Base-by-base conservation (phyloP, 2,329 filamentous ascomycete species). In the Hypoxylon sp. region DNA sequence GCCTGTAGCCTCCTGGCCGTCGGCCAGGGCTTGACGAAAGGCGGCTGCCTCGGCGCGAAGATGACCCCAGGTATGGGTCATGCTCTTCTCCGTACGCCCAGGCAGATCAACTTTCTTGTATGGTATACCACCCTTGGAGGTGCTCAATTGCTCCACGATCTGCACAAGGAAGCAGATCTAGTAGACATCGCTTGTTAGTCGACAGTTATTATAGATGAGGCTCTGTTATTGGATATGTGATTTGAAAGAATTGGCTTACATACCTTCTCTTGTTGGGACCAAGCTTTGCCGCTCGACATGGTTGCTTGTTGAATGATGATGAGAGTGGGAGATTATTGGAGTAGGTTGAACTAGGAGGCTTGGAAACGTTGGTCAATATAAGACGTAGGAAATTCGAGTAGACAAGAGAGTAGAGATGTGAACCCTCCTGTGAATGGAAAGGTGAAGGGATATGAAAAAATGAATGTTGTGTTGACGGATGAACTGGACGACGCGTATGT, bases 181-280 rank as follows among this genome's bases (percentile, higher is more conserved):
- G 47, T n/a, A 1, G 14, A 10, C 2, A 31, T 47, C 3, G 4
- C 6, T 47, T 17, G 39, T 71, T 52, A 68, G 50, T 31, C 26
- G 6, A 2, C 6, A 13, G 14, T 14, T 39, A 5, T 24, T 24
- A n/a, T 39, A n/a, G 11, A 19, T 10, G 14, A 24, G n/a, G 10
- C 58, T 6, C 9, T 33, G 11, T 9, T 44, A 29, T 14, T 11
- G 8, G 22, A 11, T 39, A 39, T n/a, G 13, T 48, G 14, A 24
- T 17, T 11, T 37, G 37, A 35, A 17, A 26, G 13, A 44, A 56
- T 17, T 44, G 5, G 19, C 42, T 35, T 26, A 60, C 65, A n/a
- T 65, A 71, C 70, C 61, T 64, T 67, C 54, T 72, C 68, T 10
- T 61, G 44, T 1, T 61, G 37, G 9, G 54, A 56, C 70, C 70